These are phyloP conservation scores for Theobroma grandiflorum DNA, from an alignment of 441 rosid genomes.

Conservation along the genomic window DNA sequence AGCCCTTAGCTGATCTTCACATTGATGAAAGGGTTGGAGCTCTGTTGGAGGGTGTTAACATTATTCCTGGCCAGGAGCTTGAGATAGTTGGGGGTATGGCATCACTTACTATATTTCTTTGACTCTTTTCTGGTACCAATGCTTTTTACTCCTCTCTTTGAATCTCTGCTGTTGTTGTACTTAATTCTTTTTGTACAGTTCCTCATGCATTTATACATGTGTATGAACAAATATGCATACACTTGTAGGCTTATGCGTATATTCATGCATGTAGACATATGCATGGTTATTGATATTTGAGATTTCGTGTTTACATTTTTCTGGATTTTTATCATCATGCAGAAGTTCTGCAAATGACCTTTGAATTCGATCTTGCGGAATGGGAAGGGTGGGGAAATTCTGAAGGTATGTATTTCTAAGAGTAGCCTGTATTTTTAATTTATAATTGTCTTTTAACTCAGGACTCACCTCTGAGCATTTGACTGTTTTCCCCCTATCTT, in stretches of 20 bases:
- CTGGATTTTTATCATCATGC: conserved; percentile 41
- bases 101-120: conserved; percentile 19
- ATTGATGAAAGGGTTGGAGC: conserved; percentile 79
- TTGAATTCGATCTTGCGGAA: conserved; percentile 48
- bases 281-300: conserved; percentile 6
- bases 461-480: neutral
- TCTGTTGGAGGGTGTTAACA: conserved; percentile 73
- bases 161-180: neutral
- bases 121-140: neutral
- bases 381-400: conserved; percentile 56
- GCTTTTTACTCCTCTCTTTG: neutral
- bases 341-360: conserved; percentile 78
- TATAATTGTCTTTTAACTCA: neutral
- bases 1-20: conserved; percentile 60
- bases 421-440: conserved; percentile 28
- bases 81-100: conserved; percentile 83
- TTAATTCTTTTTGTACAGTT: neutral
- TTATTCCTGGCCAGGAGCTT: conserved; percentile 84
- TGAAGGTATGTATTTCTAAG: conserved; percentile 62
- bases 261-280: neutral
- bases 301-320: conserved; percentile 21
- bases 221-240: neutral
- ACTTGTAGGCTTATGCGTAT: neutral
- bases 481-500: neutral
- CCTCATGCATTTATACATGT: neutral